These are phyloP conservation scores for Biscutella laevigata DNA, from an alignment of 441 rosid species.

Conservation along the genomic window DNA sequence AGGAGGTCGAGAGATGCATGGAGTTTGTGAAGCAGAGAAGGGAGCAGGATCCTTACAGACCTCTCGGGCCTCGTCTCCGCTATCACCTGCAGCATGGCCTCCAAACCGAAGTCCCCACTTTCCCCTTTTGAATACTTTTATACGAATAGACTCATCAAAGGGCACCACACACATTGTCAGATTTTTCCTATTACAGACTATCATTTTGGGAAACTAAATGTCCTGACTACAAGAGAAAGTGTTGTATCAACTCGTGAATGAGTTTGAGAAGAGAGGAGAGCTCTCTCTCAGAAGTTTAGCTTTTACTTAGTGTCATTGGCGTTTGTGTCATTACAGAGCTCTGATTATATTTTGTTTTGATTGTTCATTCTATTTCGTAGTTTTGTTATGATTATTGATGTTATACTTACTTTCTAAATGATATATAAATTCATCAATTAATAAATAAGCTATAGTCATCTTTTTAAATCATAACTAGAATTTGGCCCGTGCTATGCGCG, in stretches of 20 bases:
- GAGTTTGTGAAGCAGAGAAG: constrained; percentile 57
- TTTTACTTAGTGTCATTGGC: constrained; percentile 24
- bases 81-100: constrained; percentile 54
- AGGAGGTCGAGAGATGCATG: constrained; percentile 63
- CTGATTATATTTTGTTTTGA: too few relatives aligned
- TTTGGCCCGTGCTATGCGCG: too few relatives aligned
- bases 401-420: too few relatives aligned
- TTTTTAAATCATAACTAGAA: too few relatives aligned
- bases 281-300: constrained; percentile 64
- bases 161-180: constrained; percentile 6
- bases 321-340: too few relatives aligned
- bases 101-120: constrained; percentile 54
- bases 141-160: not conserved
- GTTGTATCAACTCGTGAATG: constrained; percentile 73
- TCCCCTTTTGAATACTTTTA: constrained; percentile 22
- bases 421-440: too few relatives aligned
- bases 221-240: not conserved
- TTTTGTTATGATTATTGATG: too few relatives aligned
- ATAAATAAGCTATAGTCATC: too few relatives aligned
- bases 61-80: constrained; percentile 42
- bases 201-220: not conserved
- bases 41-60: constrained; percentile 67
- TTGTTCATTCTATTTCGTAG: too few relatives aligned
- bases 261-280: constrained; percentile 78
- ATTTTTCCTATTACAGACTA: not conserved